A percentile compares a stretch with the other conserved stretches of the same genome.
These are phyloP conservation scores for Kazachstania martiniae DNA, from an alignment of 805 yeast genomes.

Conservation along the genomic window DNA sequence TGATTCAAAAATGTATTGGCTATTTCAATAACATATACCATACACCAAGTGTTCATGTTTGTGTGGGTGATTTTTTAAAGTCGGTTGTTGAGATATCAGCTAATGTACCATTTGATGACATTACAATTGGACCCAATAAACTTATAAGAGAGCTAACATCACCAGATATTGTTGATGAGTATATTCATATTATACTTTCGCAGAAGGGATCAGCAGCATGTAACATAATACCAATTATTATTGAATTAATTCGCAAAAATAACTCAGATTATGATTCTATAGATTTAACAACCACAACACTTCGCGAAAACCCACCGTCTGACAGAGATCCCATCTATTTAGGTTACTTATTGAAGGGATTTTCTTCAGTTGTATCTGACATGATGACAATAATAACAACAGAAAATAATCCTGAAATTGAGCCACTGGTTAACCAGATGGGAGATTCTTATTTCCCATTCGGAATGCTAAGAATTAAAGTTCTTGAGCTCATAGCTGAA, in stretches of 20 bases:
- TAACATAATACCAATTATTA: constrained; percentile 84
- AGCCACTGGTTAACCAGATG: constrained; percentile 45
- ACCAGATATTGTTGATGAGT: constrained; percentile 44
- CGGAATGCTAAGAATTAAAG: constrained; percentile 84
- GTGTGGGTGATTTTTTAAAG: constrained; percentile 89
- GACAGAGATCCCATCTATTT: constrained; percentile 84
- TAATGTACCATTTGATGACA: constrained; percentile 63
- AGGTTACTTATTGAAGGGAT: constrained; percentile 67
- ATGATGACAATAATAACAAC: constrained; percentile 7
- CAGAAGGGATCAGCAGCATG: constrained; percentile 72
- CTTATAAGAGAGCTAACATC: constrained; percentile 80
- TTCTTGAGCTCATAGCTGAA: constrained; percentile 89
- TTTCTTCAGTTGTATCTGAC: constrained; percentile 46
- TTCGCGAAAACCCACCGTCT: constrained; percentile 80
- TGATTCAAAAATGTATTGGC: constrained; percentile 60
- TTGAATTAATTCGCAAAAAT: constrained; percentile 88
- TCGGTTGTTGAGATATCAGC: constrained; percentile 93
- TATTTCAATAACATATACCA: constrained; percentile 50
- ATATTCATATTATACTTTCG: constrained; percentile 59
- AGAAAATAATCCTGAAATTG: constrained; percentile 6
- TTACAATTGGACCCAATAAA: constrained; percentile 90
- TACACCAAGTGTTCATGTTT: constrained; percentile 62
- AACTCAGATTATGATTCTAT: constrained; percentile 90
- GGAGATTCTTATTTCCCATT: constrained; percentile 55
- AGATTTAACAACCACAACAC: constrained; percentile 61